These are phyloP conservation scores for Hippophae rhamnoides DNA, from an alignment of 306 rosid species.

Conservation along the genomic window DNA sequence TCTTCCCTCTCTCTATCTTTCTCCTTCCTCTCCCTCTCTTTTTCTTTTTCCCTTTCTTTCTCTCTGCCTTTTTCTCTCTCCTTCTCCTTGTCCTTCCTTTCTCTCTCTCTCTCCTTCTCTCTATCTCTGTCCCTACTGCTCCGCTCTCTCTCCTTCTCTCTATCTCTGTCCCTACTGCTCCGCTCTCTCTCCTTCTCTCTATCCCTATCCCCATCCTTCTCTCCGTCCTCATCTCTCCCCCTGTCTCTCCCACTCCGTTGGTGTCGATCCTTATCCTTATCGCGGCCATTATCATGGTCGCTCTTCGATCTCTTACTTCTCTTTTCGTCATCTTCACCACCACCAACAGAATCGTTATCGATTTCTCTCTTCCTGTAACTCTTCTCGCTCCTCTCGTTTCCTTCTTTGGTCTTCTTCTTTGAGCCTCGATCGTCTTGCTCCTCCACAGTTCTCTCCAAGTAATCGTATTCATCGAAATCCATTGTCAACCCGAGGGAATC, in stretches of 20 bases:
- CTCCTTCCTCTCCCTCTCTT: constrained; percentile 22
- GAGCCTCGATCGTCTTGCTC: constrained; percentile 53
- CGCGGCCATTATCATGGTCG: constrained; percentile 66
- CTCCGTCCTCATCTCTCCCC: constrained; percentile 36
- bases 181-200: constrained; percentile 24
- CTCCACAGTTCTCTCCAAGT: constrained; percentile 92
- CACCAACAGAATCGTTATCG: constrained; percentile 35
- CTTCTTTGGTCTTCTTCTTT: constrained; percentile 46
- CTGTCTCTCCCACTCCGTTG: constrained; percentile 42
- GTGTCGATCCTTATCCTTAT: constrained; percentile 43
- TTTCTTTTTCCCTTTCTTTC: constrained; percentile 22
- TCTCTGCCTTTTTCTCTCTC: constrained; percentile 40
- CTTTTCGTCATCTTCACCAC: constrained; percentile 35
- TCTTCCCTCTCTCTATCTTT: constrained; percentile 25
- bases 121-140: constrained; percentile 7
- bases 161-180: constrained; percentile 26
- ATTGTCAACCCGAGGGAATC: constrained; percentile 15
- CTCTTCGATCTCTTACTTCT: constrained; percentile 48
- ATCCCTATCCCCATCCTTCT: constrained; percentile 24
- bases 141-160: constrained; percentile 36
- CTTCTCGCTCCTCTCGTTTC: constrained; percentile 44
- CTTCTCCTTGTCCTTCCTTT: neutral
- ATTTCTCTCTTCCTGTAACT: constrained; percentile 62
- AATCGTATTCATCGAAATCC: constrained; percentile 98
- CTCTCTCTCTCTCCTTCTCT: constrained; percentile 4